These are phyloP conservation scores for Huiozyma naganishii DNA, from an alignment of 805 yeast species.

Conservation along the genomic window DNA sequence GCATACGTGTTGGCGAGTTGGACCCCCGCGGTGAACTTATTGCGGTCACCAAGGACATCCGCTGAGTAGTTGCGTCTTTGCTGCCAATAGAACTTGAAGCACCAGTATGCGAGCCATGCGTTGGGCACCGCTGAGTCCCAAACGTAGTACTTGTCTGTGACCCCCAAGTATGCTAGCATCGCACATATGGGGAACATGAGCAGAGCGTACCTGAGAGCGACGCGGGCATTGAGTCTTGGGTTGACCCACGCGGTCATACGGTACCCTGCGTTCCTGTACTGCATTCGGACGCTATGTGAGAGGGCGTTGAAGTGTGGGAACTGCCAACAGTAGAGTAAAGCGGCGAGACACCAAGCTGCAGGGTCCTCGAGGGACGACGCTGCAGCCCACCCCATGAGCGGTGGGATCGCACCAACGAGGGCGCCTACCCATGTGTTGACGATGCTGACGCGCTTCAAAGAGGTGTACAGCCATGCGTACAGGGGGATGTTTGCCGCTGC, in stretches of 20 bases:
- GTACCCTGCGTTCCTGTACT: conserved; percentile 87
- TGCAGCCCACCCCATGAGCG: conserved; percentile 98
- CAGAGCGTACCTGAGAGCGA: conserved; percentile 81
- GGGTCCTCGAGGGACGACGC: conserved; percentile 73
- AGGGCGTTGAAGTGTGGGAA: conserved; percentile 95
- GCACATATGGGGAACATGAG: conserved; percentile 89
- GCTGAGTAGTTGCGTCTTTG: conserved; percentile 50
- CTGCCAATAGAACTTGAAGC: conserved; percentile 78
- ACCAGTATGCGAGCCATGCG: conserved; percentile 74
- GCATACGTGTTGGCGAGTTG: conserved; percentile 60
- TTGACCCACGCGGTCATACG: conserved; percentile 95
- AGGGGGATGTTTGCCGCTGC: conserved; percentile 72
- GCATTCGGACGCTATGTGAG: conserved; percentile 77
- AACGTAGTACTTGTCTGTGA: conserved; percentile 73
- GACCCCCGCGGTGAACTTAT: conserved; percentile 41
- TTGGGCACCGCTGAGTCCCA: conserved; percentile 76
- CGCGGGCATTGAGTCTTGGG: conserved; percentile 87
- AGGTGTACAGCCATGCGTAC: conserved; percentile 86
- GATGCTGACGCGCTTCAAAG: conserved; percentile 75
- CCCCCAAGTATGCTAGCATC: conserved; percentile 65
- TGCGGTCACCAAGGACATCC: conserved; percentile 24
- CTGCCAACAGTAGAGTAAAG: conserved; percentile 90
- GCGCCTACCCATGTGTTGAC: conserved; percentile 98
- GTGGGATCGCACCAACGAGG: conserved; percentile 96
- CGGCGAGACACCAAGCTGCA: conserved; percentile 92